Evolutionary conservation across 352 stramenopile species (phyloP), one percentile per base, ranked within the genome.

Genomic region (Sclerospora graminicola): DNA sequence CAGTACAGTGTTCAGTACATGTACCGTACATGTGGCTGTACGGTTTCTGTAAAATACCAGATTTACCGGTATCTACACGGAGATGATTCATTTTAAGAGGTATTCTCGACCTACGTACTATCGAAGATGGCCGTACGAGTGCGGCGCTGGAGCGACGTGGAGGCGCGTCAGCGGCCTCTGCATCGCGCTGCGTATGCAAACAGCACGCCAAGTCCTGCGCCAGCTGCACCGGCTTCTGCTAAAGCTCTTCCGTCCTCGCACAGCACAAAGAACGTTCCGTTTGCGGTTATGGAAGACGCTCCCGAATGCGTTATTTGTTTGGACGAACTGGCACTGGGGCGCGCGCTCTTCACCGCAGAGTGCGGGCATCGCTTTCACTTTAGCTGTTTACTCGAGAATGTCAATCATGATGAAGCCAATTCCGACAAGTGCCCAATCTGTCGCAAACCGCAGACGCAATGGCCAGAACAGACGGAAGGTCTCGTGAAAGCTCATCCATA

Each of bases 401-500:
- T 92, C 23, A 92, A 92, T 59, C 77, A 92, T 59, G 80, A 92
- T 61, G 80, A 92, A 54, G 80, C 77, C 20, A 92, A 92, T 51
- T 72, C 74, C 40, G 79, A 89, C 64, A 92, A 92, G 60, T 92
- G 80, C 36, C 80, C 80, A 47, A 92, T 92, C 51, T 92, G 80
- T 67, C 75, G 80, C 54, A 84, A 89, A 60, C 33, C 75, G 47
- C 80, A 92, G 63, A 73, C 60, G 27, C 70, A 89, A 44, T 92
- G 80, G 80, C 80, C 80, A 27, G 75, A 92, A 57, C 80, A 89
- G 59, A 92, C 80, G 10, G 58, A 81, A 35, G 80, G 80, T 5
- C 75, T 92, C 7, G 77, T 89, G 24, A 92, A 92, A 51, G 80
- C 80, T 7, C 80, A 92, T 18, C 80, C 80, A 6, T 92, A 73